phyloP scores from a whole-genome alignment of 1,139 yeast genomes.

The Pichia sp. region DNA sequence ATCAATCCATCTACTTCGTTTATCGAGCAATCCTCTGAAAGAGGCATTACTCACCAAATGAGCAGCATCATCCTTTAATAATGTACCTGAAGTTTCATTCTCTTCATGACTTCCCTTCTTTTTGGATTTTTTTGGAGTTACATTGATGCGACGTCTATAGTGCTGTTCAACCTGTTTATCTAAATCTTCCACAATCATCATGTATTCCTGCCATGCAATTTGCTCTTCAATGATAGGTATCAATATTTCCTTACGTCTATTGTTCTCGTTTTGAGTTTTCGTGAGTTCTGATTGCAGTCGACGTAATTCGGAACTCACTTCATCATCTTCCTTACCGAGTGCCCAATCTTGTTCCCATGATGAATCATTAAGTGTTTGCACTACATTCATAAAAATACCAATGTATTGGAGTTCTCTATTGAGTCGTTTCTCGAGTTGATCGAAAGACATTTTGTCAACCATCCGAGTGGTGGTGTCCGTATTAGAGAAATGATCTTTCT shows the following conservation, averaged over 20 bases:
- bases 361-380: conserved; percentile 27
- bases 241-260: conserved; percentile 57
- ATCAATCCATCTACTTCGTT: conserved; percentile 81
- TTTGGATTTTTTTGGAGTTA: conserved; percentile 76
- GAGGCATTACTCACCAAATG: conserved; percentile 61
- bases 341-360: conserved; percentile 67
- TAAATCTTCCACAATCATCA: conserved; percentile 82
- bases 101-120: conserved; percentile 20
- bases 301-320: conserved; percentile 80
- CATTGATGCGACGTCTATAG: conserved; percentile 74
- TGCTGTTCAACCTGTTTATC: conserved; percentile 98
- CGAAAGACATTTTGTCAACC: conserved; percentile 47
- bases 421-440: conserved; percentile 76
- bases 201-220: conserved; percentile 91
- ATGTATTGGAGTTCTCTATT: conserved; percentile 84
- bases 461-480: not conserved
- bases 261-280: conserved; percentile 55
- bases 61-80: conserved; percentile 27
- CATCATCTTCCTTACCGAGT: conserved; percentile 85
- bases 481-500: conserved; percentile 2
- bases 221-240: conserved; percentile 81
- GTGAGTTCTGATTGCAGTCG: conserved; percentile 61
- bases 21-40: conserved; percentile 70
- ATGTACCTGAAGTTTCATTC: too few species aligned
- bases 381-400: conserved; percentile 76